These are phyloP conservation scores for Condylostoma magnum DNA, from an alignment of 169 alveolate species.

Conservation along the genomic window DNA sequence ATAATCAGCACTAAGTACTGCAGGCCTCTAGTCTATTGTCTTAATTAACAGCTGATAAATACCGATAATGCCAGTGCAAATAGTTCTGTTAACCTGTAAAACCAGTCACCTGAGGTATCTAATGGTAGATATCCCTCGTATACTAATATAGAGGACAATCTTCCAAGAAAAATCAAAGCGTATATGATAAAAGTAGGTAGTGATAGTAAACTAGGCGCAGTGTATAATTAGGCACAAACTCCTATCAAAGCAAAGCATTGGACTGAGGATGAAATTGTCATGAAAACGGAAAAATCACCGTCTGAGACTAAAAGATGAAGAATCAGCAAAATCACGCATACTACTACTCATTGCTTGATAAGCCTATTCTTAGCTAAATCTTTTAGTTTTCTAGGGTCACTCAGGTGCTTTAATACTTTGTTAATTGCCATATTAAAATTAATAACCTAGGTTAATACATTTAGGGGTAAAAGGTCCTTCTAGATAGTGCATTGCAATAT, in stretches of 20 bases:
- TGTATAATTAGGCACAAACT: conserved; percentile 78
- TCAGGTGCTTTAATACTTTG: not conserved
- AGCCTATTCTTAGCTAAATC: not conserved
- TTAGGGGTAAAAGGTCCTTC: no score
- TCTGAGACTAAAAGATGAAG: conserved; percentile 82
- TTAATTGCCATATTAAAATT: no score
- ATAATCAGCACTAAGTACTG: conserved; percentile 78
- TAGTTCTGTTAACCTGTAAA: conserved; percentile 89
- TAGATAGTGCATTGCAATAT: no score
- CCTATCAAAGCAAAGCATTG: conserved; percentile 87
- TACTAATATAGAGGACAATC: conserved; percentile 88
- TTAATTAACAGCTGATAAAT: conserved; percentile 80
- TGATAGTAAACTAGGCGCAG: conserved; percentile 88
- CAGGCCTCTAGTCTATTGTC: conserved; percentile 75
- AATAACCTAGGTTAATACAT: no score
- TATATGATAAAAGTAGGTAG: conserved; percentile 86
- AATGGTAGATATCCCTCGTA: conserved; percentile 93
- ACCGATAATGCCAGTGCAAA: conserved; percentile 76
- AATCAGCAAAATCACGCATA: conserved; percentile 66
- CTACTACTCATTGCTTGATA: conserved; percentile 37
- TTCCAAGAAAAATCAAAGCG: conserved; percentile 72
- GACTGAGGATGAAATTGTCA: conserved; percentile 88
- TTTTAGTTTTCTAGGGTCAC: conserved; percentile 6
- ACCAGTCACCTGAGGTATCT: conserved; percentile 94
- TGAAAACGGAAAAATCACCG: conserved; percentile 92